These are phyloP conservation scores for Cytospora chrysosperma DNA, from an alignment of 2,329 filamentous ascomycete species.

Conservation along the genomic window DNA sequence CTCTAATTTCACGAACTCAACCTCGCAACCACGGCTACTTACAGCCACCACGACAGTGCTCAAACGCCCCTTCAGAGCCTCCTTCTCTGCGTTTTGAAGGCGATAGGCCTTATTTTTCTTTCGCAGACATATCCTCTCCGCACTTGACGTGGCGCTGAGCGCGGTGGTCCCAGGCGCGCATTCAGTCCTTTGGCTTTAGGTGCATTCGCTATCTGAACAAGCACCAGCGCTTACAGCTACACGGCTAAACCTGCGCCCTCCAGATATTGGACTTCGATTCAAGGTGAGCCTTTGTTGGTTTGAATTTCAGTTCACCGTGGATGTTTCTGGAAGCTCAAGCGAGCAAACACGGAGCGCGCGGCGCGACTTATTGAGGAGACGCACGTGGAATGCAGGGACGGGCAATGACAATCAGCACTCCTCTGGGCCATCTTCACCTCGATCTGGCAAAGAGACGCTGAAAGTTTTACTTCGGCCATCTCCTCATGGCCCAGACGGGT, in stretches of 20 bases:
- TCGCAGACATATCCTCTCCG: background rate
- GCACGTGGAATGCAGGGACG: background rate
- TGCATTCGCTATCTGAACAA: background rate
- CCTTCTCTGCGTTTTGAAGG: background rate
- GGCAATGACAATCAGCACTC: background rate
- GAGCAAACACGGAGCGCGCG: background rate
- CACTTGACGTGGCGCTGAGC: background rate
- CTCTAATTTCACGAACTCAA: slow-evolving; percentile 7
- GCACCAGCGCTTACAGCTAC: background rate
- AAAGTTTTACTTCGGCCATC: no score
- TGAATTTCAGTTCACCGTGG: no score
- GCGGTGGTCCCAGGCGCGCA: background rate
- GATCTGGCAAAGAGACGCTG: background rate
- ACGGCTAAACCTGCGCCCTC: background rate
- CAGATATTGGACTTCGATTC: background rate
- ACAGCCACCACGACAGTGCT: slow-evolving; percentile 5
- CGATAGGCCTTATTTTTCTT: background rate
- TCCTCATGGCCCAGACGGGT: background rate
- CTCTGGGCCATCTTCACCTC: background rate
- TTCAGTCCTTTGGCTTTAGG: background rate
- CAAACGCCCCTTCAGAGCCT: slow-evolving; percentile 4
- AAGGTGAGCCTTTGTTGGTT: background rate
- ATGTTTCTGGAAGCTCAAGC: background rate
- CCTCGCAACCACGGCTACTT: slow-evolving; percentile 16
- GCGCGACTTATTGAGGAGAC: background rate